phyloP scores from a whole-genome alignment of 805 yeast genomes.

The Tetrapisispora arboricola region DNA sequence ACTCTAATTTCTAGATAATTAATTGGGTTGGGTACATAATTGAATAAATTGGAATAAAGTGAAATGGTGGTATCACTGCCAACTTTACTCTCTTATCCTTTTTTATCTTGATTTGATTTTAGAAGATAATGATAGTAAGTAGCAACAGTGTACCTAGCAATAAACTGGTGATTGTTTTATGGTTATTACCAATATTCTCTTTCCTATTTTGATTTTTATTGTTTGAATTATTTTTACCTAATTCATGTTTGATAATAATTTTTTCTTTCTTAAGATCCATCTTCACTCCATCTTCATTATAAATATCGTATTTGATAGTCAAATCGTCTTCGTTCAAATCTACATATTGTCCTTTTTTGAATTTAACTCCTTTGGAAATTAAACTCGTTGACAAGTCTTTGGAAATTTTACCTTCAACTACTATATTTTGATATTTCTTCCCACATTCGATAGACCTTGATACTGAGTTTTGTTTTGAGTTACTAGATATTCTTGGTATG shows the following conservation, averaged over 20 bases:
- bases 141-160: neutral
- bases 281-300: conserved; percentile 34
- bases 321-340: conserved; percentile 36
- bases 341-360: conserved; percentile 41
- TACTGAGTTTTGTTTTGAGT: neutral
- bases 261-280: conserved; percentile 12
- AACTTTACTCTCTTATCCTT: too few species aligned
- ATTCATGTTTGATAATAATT: conserved; percentile 9
- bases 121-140: neutral
- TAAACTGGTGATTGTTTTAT: neutral
- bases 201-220: neutral
- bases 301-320: conserved; percentile 34
- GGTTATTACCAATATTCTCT: neutral
- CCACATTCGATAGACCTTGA: conserved; percentile 23
- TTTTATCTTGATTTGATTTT: too few species aligned
- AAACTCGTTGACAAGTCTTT: conserved; percentile 36
- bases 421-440: conserved; percentile 34
- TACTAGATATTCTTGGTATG: neutral
- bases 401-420: conserved; percentile 31
- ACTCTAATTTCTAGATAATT: too few species aligned
- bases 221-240: neutral
- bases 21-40: too few species aligned
- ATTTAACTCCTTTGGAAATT: conserved; percentile 41
- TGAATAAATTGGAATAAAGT: neutral
- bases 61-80: too few species aligned